Base-by-base conservation (phyloP, 768 basidiomycete genomes). In the Mycena venus region DNA sequence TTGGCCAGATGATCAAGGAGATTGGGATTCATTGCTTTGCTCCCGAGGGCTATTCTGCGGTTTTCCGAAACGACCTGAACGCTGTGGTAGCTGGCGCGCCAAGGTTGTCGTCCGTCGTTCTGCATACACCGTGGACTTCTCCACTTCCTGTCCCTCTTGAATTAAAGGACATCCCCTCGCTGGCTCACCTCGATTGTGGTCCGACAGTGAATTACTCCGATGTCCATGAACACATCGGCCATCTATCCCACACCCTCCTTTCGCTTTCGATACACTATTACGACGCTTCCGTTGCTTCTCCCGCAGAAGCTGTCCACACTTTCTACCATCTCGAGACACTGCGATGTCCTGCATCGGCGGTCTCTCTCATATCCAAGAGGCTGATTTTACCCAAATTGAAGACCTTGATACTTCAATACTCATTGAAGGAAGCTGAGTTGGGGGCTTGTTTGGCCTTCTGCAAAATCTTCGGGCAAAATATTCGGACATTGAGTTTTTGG, bases 1-100 rank as follows among this genome's bases (percentile, higher is more conserved):
- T 49, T 34, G 68, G 68, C 40, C 29, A 25, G 38, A 44, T 59
- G 67, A 60, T 68, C 42, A 42, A 31, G 32, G 40, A 61, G 23
- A 69, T 61, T 38, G 59, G 68, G 11, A 34, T 69, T 21, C 58
- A 69, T 34, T 69, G 59, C 47, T 23, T 51, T 12, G 21, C 60
- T 27, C 59, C n/a, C 44, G 12, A 36, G 4, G 42, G 34, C 17
- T 69, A 21, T 29, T 51, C 34, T 2, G 7, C n/a, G 29, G 32
- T 38, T 5, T 53, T 60, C 36, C n/a, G 7, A 15, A 27, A 21
- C 27, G 42, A 34, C 34, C 40, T 53, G 51, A 29, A 29, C 14
- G 25, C 51, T 11, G 29, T 56, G 27, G 42, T 59, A 23, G 31
- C 36, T 21, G 34, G 25, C 55, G 32, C 68, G 4, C 58, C 68